Evolutionary conservation across 163 green algal genomes (phyloP).

Genomic region (Scenedesmus sp.): DNA sequence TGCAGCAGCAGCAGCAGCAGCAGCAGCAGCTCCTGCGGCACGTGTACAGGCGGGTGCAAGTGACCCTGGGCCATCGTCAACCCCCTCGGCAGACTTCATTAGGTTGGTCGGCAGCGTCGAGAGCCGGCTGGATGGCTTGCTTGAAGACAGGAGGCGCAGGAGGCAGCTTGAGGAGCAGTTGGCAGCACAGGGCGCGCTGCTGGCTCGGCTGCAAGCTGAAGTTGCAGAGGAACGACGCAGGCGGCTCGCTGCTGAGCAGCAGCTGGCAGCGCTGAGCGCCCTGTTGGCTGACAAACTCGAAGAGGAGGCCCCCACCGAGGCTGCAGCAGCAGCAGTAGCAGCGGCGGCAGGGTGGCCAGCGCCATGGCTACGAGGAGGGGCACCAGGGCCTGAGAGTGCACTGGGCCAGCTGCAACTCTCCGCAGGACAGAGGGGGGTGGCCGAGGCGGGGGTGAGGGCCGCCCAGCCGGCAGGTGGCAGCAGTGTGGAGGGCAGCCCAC

Average conservation of each 20-base stretch:
- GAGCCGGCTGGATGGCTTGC: constrained; percentile 35
- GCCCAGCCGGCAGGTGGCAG: background rate
- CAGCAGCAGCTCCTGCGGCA: background rate
- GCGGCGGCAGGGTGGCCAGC: background rate
- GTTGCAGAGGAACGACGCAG: constrained; percentile 20
- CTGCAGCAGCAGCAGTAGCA: background rate
- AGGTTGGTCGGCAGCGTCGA: constrained; percentile 27
- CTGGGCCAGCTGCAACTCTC: background rate
- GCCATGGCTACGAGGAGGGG: background rate
- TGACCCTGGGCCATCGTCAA: background rate
- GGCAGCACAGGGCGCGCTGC: background rate
- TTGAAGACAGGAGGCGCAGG: constrained; percentile 25
- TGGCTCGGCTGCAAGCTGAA: constrained; percentile 15
- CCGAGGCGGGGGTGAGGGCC: background rate
- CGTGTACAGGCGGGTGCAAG: background rate
- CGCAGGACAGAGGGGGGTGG: background rate
- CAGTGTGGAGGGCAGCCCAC: background rate
- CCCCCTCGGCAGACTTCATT: background rate
- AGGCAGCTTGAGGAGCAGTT: constrained; percentile 37
- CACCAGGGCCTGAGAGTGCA: background rate
- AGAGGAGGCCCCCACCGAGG: background rate
- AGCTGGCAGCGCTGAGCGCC: constrained; percentile 12
- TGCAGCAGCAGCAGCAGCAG: constrained; percentile 3
- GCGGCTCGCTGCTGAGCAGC: constrained; percentile 24
- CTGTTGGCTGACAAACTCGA: constrained; percentile 35